phyloP scores from a whole-genome alignment of 192 early-diverging fungal species.

The Gryganskiella cystojenkinii region DNA sequence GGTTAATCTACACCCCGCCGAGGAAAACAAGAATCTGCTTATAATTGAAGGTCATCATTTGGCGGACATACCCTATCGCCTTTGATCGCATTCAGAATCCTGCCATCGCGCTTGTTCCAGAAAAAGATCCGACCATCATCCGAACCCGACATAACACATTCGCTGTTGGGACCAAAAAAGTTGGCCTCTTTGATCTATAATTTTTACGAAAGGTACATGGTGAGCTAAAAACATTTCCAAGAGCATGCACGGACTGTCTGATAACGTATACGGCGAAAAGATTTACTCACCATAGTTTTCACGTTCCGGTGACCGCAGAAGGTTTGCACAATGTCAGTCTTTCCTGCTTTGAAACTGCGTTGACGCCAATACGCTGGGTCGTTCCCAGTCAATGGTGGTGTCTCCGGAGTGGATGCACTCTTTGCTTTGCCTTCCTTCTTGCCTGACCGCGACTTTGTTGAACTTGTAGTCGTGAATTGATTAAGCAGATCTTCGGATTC shows the following conservation, averaged over 20 bases:
- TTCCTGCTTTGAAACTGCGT: conserved; percentile 17
- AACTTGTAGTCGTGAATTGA: neutral
- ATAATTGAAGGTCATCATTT: conserved; percentile 65
- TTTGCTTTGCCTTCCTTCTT: neutral
- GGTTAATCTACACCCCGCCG: neutral
- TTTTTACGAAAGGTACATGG: neutral
- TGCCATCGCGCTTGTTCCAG: conserved; percentile 71
- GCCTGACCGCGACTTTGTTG: too few species aligned
- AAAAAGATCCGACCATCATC: conserved; percentile 80
- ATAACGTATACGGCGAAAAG: too few species aligned
- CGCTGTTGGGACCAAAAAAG: conserved; percentile 73
- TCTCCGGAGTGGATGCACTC: neutral
- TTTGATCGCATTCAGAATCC: conserved; percentile 69
- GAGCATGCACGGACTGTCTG: neutral
- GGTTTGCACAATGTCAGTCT: conserved; percentile 36
- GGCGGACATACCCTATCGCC: conserved; percentile 62
- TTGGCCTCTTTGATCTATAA: conserved; percentile 77
- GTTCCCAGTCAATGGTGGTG: neutral
- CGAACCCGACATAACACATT: conserved; percentile 79
- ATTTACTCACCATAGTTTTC: conserved; percentile 49
- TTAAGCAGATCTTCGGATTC: neutral
- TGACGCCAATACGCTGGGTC: conserved; percentile 28
- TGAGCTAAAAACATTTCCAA: neutral
- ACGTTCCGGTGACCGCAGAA: conserved; percentile 56
- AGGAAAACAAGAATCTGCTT: neutral